These are phyloP conservation scores for Fusarium neocosmosporiellum DNA, from an alignment of 2,329 filamentous ascomycete genomes.

Conservation along the genomic window DNA sequence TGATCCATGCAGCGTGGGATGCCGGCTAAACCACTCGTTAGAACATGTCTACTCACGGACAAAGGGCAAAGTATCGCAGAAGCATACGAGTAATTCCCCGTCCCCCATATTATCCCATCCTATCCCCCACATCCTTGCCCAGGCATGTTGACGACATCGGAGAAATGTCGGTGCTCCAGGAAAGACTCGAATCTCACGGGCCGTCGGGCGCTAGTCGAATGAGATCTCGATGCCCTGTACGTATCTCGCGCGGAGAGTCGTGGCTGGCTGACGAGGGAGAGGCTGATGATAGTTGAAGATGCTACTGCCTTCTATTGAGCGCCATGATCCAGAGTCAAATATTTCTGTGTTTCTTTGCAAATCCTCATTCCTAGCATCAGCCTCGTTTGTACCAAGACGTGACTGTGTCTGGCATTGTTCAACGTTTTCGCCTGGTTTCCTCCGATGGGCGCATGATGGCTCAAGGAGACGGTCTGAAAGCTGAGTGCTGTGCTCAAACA, in stretches of 20 bases:
- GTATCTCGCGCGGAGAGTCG: background rate
- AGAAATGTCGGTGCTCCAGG: background rate
- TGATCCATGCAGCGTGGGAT: background rate
- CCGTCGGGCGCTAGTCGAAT: conserved; percentile 5
- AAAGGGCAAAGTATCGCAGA: background rate
- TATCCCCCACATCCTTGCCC: background rate
- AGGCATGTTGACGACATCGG: background rate
- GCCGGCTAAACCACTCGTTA: conserved; percentile 1
- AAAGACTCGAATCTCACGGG: conserved; percentile 1
- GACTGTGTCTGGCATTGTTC: background rate
- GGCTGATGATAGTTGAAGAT: background rate
- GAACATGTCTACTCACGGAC: background rate
- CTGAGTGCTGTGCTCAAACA: background rate
- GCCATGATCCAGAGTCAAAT: background rate
- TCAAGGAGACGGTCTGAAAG: background rate
- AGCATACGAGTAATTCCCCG: background rate
- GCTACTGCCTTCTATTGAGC: conserved; percentile 11
- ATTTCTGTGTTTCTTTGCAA: background rate
- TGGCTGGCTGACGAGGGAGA: conserved; percentile 27
- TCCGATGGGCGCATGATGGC: background rate
- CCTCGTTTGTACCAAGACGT: background rate
- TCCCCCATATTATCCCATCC: background rate
- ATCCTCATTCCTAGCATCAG: background rate
- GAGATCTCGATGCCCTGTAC: background rate
- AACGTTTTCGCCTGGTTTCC: background rate